These are phyloP conservation scores for Eimeria maxima DNA, from an alignment of 169 alveolate species.

Conservation along the genomic window DNA sequence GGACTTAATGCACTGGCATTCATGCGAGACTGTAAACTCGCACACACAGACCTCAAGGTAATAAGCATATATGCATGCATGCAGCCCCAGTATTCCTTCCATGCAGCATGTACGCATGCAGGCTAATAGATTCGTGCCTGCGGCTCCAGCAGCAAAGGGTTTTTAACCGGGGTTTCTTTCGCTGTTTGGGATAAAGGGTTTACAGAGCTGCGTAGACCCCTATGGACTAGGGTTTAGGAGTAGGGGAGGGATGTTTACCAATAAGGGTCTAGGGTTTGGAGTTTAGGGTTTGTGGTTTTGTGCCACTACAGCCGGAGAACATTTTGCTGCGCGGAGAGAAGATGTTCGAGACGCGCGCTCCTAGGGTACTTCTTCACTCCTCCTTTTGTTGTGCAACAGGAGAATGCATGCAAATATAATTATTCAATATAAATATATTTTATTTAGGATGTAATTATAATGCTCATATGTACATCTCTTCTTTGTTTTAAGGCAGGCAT, in stretches of 20 bases:
- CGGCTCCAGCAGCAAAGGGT: no score
- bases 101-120: constrained; percentile 49
- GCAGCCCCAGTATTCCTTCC: not conserved
- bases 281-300: not conserved
- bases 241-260: not conserved
- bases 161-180: not conserved
- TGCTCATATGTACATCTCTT: no score
- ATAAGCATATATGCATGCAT: constrained; percentile 23
- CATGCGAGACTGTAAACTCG: constrained; percentile 93
- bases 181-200: not conserved
- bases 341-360: constrained; percentile 86
- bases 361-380: constrained; percentile 83
- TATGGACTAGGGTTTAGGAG: not conserved
- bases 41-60: constrained; percentile 99
- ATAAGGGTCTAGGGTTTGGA: not conserved
- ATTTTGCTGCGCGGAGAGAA: constrained; percentile 93
- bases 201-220: not conserved
- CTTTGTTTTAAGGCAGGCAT: no score
- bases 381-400: not conserved
- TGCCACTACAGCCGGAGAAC: constrained; percentile 95
- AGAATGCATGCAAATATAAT: no score
- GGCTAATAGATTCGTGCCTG: no score
- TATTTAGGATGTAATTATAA: no score
- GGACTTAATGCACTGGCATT: constrained; percentile 95
- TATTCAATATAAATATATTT: no score